phyloP scores from a whole-genome alignment of 1,284 basidiomycete species.

The Gomphus sp. region DNA sequence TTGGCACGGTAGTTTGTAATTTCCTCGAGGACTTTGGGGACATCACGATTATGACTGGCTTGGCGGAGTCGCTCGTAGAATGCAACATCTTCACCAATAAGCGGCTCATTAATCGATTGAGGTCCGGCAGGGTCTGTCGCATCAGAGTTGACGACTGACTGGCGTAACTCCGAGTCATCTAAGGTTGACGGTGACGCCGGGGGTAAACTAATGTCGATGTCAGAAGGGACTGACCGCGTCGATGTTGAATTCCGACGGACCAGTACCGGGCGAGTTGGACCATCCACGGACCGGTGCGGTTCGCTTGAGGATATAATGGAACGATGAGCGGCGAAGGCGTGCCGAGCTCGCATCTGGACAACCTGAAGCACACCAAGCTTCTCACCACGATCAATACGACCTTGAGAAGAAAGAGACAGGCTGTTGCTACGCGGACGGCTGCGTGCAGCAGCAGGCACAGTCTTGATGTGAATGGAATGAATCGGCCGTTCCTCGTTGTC shows the following conservation, averaged over 20 bases:
- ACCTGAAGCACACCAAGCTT: conserved; percentile 47
- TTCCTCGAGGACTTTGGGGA: conserved; percentile 12
- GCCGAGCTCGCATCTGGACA: conserved; percentile 44
- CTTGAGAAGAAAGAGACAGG: conserved; percentile 36
- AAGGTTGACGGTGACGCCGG: background rate
- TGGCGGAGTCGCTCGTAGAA: conserved; percentile 9
- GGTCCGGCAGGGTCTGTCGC: conserved; percentile 13
- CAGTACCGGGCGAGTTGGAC: conserved; percentile 16
- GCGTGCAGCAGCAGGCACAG: conserved; percentile 24
- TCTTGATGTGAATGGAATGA: conserved; percentile 18
- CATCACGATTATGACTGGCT: conserved; percentile 9
- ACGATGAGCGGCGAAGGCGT: conserved; percentile 33
- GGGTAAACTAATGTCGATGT: conserved; percentile 14
- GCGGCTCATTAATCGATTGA: conserved; percentile 8
- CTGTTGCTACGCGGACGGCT: conserved; percentile 49
- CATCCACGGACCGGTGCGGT: background rate
- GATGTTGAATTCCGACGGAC: conserved; percentile 40
- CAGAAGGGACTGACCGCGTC: conserved; percentile 14
- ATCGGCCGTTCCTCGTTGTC: conserved; percentile 41
- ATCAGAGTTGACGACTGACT: background rate
- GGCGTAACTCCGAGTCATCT: background rate
- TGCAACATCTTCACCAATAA: background rate
- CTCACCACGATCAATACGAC: conserved; percentile 30
- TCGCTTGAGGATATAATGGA: conserved; percentile 10
- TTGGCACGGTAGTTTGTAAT: conserved; percentile 11